Conservation (phyloP, 1,139 yeast genomes). For the Martiniozyma asiatica region DNA sequence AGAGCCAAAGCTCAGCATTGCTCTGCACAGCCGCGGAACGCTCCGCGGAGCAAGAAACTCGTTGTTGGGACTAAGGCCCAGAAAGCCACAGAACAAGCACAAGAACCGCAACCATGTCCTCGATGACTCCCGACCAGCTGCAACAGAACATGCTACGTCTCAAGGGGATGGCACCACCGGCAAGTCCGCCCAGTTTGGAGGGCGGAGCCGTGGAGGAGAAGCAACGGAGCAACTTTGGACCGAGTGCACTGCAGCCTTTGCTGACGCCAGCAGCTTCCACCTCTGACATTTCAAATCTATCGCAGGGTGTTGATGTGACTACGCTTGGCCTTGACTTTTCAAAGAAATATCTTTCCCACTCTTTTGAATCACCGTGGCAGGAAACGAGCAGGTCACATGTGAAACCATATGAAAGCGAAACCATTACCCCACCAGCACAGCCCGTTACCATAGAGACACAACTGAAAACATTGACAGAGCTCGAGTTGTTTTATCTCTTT, state of each 20-base stretch:
- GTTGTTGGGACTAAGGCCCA: background rate
- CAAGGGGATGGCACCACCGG: conserved; percentile 6
- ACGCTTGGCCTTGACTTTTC: conserved; percentile 58
- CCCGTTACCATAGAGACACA: too few species aligned
- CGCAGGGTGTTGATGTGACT: conserved; percentile 75
- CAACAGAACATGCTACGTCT: conserved; percentile 12
- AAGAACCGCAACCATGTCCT: conserved; percentile 13
- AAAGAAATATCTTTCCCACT: conserved; percentile 37
- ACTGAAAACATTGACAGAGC: conserved; percentile 73
- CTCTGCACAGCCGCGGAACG: too few species aligned
- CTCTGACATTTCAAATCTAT: conserved; percentile 54
- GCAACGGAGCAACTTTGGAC: conserved; percentile 53
- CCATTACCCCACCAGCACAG: too few species aligned
- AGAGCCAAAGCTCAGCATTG: too few species aligned
- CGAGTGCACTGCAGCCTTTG: conserved; percentile 59
- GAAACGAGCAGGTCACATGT: conserved; percentile 85
- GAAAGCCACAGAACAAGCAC: conserved; percentile 6
- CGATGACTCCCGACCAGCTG: too few species aligned
- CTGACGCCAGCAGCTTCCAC: conserved; percentile 61
- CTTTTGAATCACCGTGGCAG: conserved; percentile 89
- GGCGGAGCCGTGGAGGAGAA: background rate
- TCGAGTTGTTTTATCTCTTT: conserved; percentile 84
- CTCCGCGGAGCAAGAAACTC: too few species aligned
- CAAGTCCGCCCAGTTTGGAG: too few species aligned
- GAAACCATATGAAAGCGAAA: conserved; percentile 53